Base-by-base conservation (phyloP, 176 grass and related monocot species). In the Triticum dicoccoides region DNA sequence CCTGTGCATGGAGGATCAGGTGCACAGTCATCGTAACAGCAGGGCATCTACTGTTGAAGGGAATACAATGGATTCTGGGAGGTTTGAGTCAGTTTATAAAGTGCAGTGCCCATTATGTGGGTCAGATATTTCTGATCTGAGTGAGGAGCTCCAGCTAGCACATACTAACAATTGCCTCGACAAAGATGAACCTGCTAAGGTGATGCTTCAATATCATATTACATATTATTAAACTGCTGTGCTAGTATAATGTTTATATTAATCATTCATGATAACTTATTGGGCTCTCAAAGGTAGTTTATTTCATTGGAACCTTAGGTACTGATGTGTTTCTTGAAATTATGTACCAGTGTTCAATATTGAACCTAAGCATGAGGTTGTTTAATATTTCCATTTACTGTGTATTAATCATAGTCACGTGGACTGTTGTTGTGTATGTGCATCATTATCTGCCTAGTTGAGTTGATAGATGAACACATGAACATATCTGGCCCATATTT, bases 161-260 rank as follows among this genome's bases (percentile, higher is more conserved):
- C 93, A 96, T 81, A 94, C 93, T 24, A 96, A 94, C 85, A 77
- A 92, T 88, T 98, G 96, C 83, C 91, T 98, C 21, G 93, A 95
- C 64, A 49, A 84, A 81, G 68, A 73, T 83, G 82, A 56, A 85
- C 81, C 75, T 84, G 62, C 14, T 20, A 91, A 94, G 93, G 96
- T 98, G 75, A 77, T 65, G 37, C 75, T 88, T 82, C 49, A 30
- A 56, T 69, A 58, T 15, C 82, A 49, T 86, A 59, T 83, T 72
- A 61, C 30, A 42, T 61, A 80, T 73, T 54, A 77, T 44, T 61
- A 11, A 74, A 76, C 73, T 68, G 25, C 63, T 71, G 9, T 90
- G 8, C 2, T 67, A 80, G 37, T 68, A 8, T 62, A 69, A 9
- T 76, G 18, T 71, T 68, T 21, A 5, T 44, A 24, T 24, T 85